Evolutionary conservation across 352 stramenopile genomes (phyloP), one percentile per base, ranked within the genome.

Genomic region (Phytophthora litchii): DNA sequence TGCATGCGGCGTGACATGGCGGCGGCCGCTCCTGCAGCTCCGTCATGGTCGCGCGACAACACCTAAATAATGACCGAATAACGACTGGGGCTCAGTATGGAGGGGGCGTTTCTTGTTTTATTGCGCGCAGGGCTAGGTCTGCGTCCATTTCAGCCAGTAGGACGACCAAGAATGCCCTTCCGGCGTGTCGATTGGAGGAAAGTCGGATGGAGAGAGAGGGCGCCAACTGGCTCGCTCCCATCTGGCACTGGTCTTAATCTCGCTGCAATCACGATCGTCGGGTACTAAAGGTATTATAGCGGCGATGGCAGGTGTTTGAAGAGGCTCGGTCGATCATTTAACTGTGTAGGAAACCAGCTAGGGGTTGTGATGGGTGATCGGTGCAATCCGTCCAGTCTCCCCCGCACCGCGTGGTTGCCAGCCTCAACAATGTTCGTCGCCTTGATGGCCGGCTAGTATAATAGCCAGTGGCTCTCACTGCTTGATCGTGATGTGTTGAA

Each of bases 11-110:
- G 48, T 85, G 75, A 29, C 68, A 64, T 12, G 70, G 60, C 37
- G 70, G 75, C 37, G 57, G 68, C 47, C 55, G 58, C 57, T 71
- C 63, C 44, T 60, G 34, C 32, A 66, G 43, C 56, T 68, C 57
- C 63, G 27, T 59, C 50, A 68, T 72, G n/a, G 13, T 16, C 20
- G 29, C 16, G 31, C 48, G 35, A 52, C 7, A 17, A 44, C 35
- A 59, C 42, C 31, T 55, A 61, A 67, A 44, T 58, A 56, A 56
- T 57, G 19, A 36, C 23, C 19, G 12, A 54, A 54, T 54, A 67
- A 67, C 51, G 37, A 67, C 53, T 58, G 40, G 27, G 20, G 23
- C 25, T 61, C 43, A 53, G 31, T 59, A 47, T 57, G 38, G 14
- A 35, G 20, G 35, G 43, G 37, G 37, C 50, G 42, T 52, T 62